Base-by-base conservation (phyloP, 495 filamentous ascomycete genomes). In the Penicillium goetzii region DNA sequence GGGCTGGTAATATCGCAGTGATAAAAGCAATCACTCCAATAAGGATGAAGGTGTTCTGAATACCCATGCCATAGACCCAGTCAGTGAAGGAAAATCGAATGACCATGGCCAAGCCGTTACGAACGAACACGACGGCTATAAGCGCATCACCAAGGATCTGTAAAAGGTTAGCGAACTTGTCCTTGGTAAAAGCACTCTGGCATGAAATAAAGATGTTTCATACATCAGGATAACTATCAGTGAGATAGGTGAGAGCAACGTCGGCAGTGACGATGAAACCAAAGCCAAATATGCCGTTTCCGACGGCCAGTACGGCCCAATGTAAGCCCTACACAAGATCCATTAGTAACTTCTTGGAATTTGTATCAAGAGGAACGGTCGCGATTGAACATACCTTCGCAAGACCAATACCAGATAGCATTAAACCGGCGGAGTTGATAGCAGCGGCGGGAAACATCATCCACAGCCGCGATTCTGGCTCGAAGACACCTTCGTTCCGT, bases 381-480 rank as follows among this genome's bases (percentile, higher is more conserved):
- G 15, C 4, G 33, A 23, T 34, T 40, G 36, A 40, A 40, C 43
- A 17, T 52, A 65, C 63, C 53, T 34, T 41, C 14, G 28, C 19
- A 52, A 58, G 54, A 14, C 57, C 53, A 26, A 62, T 57, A 23
- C 60, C 60, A 40, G 28, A 56, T 21, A 51, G 19, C 52, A 54
- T 51, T 15, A 47, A 41, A 10, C 57, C 62, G 36, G 28, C 40
- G 40, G 62, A 32, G 17, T n/a, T 34, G 7, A 45, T 26, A 15
- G 55, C 5, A 25, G 45, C 43, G 26, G 55, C 59, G 17, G 64
- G 64, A 28, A 67, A 67, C 28, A 58, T 54, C 49, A 63, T 11
- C 64, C 65, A 73, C 17, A 73, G 56, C n/a, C 73, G 68, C 49
- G 66, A 66, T 50, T 76, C 75, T 11, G 72, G 60, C 58, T 79